Base-by-base conservation (phyloP, 768 basidiomycete genomes). In the Tulasnella calospora region DNA sequence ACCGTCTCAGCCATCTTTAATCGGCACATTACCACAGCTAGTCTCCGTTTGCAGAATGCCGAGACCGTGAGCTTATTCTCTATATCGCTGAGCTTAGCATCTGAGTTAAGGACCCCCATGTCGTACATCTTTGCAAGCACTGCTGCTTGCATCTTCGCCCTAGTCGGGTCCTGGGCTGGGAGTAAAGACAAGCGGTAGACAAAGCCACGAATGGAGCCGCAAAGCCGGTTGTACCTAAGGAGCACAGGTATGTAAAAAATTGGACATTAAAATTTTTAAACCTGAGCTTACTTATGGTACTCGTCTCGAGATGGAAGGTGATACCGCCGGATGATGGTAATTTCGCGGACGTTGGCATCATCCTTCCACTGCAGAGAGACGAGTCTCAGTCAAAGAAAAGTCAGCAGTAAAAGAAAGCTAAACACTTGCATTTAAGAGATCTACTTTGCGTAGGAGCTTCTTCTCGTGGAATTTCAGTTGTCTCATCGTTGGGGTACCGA, bases 391-490 rank as follows among this genome's bases (percentile, higher is more conserved):
- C 35, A 57, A 36, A 73, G 76, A 75, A 17, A 13, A 23, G 35
- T 38, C 35, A 30, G 21, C 21, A 35, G 10, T 33, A 13, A 27
- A 55, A n/a, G n/a, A 51, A n/a, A 23, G 21, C 44, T 44, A 44
- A 21, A 44, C 40, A 86, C 90, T 78, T 83, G 95, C 96, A 83
- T 93, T 94, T 79, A 98, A 88, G 84, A 99, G 98, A 85, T 99
- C 98, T 82, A 99, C 96, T 86, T 98, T 96, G 84, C 94, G 96
- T 84, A 96, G 89, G 44, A 98, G 89, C 82, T 92, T 96, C 84
- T 96, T 92, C 85, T 99, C 97, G 85, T 99, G 98, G 84, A 94
- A 89, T 87, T 97, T 98, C 84, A 99, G 89, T 86, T 97, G 92
- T 81, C 96, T 89, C 87, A 98, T 95, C 47, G 27, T 82, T 17